A percentile compares a stretch with the other conserved stretches of the same genome.
Evolutionary conservation across 106 monocot species (phyloP).

Genomic region (Allium fistulosum): DNA sequence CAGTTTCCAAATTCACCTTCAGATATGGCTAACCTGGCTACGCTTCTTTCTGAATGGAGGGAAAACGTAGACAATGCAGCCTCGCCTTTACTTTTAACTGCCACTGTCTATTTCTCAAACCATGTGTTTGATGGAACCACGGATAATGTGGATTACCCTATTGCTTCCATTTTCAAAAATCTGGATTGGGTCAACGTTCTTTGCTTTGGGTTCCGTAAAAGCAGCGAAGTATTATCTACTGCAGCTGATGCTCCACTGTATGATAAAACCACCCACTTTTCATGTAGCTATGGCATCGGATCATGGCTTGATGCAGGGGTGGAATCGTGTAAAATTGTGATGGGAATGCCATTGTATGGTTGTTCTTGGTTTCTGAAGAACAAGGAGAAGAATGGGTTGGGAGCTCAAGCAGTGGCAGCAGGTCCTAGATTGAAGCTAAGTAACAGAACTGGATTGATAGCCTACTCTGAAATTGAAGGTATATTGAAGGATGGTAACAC

Average conservation of each 20-base stretch:
- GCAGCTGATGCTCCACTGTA: conserved; percentile 49
- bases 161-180: conserved; percentile 29
- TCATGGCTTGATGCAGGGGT: conserved; percentile 80
- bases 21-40: conserved; percentile 60
- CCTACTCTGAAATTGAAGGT: conserved; percentile 50
- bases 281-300: conserved; percentile 59
- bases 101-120: conserved; percentile 68
- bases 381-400: conserved; percentile 55
- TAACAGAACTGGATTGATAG: conserved; percentile 67
- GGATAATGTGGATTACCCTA: conserved; percentile 59
- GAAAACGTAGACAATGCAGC: conserved; percentile 17
- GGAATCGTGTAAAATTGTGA: conserved; percentile 51
- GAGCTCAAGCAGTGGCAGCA: conserved; percentile 47
- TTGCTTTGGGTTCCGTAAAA: conserved; percentile 43
- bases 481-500: conserved; percentile 20
- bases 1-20: conserved; percentile 41
- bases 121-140: conserved; percentile 46
- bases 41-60: conserved; percentile 59
- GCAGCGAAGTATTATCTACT: conserved; percentile 21
- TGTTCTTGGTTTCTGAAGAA: conserved; percentile 82
- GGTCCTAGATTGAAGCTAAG: conserved; percentile 62
- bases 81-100: conserved; percentile 50
- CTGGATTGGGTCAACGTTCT: conserved; percentile 70
- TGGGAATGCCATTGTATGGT: conserved; percentile 75
- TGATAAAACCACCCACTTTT: conserved; percentile 47